These are phyloP conservation scores for Tribonema minus DNA, from an alignment of 108 stramenopile genomes.

Conservation along the genomic window DNA sequence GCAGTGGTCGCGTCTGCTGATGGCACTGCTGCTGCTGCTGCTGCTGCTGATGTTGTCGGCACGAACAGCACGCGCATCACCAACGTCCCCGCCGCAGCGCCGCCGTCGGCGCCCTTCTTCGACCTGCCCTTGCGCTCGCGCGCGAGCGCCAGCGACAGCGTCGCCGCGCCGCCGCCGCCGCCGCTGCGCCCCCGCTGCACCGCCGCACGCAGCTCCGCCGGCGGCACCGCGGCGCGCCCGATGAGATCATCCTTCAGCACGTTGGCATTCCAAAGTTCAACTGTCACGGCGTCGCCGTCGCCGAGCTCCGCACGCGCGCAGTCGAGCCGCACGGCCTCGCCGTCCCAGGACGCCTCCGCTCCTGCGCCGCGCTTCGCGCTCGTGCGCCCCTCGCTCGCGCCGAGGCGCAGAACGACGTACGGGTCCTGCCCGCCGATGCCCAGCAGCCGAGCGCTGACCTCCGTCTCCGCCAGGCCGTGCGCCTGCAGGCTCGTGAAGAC, in stretches of 20 bases:
- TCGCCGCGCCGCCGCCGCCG: background rate
- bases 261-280: conserved; percentile 2
- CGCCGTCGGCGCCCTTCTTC: background rate
- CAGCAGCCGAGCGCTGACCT: background rate
- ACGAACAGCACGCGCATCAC: too few relatives aligned
- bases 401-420: background rate
- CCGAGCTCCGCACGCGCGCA: background rate
- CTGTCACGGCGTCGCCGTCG: background rate
- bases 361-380: background rate
- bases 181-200: too few relatives aligned
- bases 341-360: background rate
- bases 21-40: too few relatives aligned
- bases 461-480: background rate
- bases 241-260: background rate
- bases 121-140: background rate
- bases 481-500: background rate
- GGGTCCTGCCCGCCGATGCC: background rate
- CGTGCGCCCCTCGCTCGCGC: background rate
- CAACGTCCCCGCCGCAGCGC: background rate
- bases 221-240: background rate
- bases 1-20: too few relatives aligned
- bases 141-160: background rate
- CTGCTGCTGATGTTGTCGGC: too few relatives aligned
- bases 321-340: background rate
- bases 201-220: background rate